phyloP scores from a whole-genome alignment of 371 early-diverging fungal species.

The Smittium culicis region DNA sequence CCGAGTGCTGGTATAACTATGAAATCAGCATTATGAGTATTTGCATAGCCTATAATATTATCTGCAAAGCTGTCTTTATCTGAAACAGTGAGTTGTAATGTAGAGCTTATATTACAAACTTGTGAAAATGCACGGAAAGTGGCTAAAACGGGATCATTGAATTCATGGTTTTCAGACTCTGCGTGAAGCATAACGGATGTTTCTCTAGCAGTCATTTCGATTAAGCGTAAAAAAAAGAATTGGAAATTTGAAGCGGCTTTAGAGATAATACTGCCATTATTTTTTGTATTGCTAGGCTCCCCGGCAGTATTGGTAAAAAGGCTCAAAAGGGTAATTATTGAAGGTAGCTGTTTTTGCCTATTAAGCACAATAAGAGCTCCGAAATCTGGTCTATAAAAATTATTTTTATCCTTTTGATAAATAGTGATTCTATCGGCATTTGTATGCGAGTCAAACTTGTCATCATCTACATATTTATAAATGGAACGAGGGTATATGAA shows the following conservation, averaged over 20 bases:
- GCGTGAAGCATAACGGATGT: conserved; percentile 56
- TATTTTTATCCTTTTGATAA: background rate
- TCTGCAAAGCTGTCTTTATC: conserved; percentile 35
- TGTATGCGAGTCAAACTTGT: conserved; percentile 10
- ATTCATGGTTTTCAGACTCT: conserved; percentile 40
- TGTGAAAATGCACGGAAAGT: conserved; percentile 59
- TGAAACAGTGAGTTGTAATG: conserved; percentile 25
- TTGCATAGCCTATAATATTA: conserved; percentile 32
- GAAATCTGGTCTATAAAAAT: conserved; percentile 3
- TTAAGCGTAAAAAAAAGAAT: conserved; percentile 46
- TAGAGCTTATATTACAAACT: conserved; percentile 39
- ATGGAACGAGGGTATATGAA: conserved; percentile 44
- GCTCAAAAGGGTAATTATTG: conserved; percentile 56
- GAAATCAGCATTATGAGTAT: conserved; percentile 24
- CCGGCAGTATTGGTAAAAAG: conserved; percentile 30
- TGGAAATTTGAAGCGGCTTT: conserved; percentile 14
- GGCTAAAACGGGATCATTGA: conserved; percentile 51
- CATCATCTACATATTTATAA: conserved; percentile 24
- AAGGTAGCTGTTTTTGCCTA: conserved; percentile 46
- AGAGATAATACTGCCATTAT: background rate
- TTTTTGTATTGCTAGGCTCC: conserved; percentile 11
- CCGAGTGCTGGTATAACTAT: conserved; percentile 37
- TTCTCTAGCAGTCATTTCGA: conserved; percentile 53
- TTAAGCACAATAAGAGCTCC: conserved; percentile 43
- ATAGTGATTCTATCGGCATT: background rate